Base-by-base conservation (phyloP, 495 filamentous ascomycete species). In the Aspergillus steynii region DNA sequence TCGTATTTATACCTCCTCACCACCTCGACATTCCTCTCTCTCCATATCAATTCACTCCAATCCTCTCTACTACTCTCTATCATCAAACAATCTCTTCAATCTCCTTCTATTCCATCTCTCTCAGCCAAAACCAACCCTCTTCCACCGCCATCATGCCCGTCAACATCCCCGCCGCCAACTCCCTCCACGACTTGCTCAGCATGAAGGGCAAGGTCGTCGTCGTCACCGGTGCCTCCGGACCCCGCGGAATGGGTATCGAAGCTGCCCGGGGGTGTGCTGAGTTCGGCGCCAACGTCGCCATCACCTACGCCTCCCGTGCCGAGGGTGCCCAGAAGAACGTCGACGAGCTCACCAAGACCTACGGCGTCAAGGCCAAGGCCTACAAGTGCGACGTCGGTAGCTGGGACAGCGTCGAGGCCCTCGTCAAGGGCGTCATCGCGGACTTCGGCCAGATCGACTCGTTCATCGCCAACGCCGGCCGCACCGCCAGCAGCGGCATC, bases 201-300 rank as follows among this genome's bases (percentile, higher is more conserved):
- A 81, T 91, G 37, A 90, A 90, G 75, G 87, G 87, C 80, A 89
- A 89, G 75, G 85, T 87, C 58, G 86, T 89, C 68, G 75, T 89
- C 63, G 79, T 91, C 29, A 91, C 88, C 29, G 88, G 88, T 59
- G 88, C 87, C 50, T 88, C 87, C 45, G 88, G 87, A 12, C 77
- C 87, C 49, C 81, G 75, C 34, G 88, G 88, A 37, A 91, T 91
- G 80, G 88, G 88, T 56, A 89, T 88, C 63, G 88, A 90, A 71
- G 86, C 87, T 52, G 88, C 88, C 2, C 86, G 87, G 14, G 88
- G 87, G 55, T 87, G 85, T 65, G 88, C 88, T 42, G 88, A 91
- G 67, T 85, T 89, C 78, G 88, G 88, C 37, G 88, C 88, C 65
- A 80, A 89, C 72, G 69, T 91, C 26, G 85, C 86, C 69, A 79